Base-by-base conservation (phyloP, 225 moss, liverwort and hornwort genomes). In the Ulota crispa region DNA sequence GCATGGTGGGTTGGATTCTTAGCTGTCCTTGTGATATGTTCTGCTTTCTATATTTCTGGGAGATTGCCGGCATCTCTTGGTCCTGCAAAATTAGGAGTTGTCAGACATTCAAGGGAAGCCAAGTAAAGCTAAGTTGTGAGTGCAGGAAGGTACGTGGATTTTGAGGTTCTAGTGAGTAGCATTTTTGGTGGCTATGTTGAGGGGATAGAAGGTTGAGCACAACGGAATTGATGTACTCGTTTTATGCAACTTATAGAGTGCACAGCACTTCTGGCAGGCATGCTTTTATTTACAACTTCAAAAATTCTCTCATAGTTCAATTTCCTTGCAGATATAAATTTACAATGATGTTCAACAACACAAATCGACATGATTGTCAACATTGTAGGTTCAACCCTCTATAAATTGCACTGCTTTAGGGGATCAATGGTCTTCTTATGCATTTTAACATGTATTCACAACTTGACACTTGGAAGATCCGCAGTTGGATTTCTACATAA, bases 1-100 rank as follows among this genome's bases (percentile, higher is more conserved):
- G 92, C 89, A 45, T 90, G 83, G 90, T 92, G 90, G 88, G 87
- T 92, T 83, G 92, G 88, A 26, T 79, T 86, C 34, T 82, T 92
- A 73, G 88, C 85, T 34, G 23, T 70, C 50, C 8, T 85, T 6
- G 85, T 88, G 30, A 26, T 90, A 18, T 87, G 63, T 65, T 56
- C 76, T 72, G 85, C 89, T 15, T 83, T 85, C 52, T 83, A 52
- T 73, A 71, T 89, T 79, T 91, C 89, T 14, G 63, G 81, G 64
- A 79, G 70, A 73, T 68, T 91, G 83, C 87, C 87, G 3, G 59
- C 81, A 59, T 43, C 81, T 73, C 54, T 83, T 50, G 10, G 78
- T 77, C 64, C 78, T 67, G 50, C 62, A 36, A 89, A 85, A 36
- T n/a, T 70, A 24, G 70, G 62, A 42, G 67, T 13, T 71, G 34